Evolutionary conservation across 257 asterid genomes (phyloP).

Genomic region (Anisodus tanguticus): DNA sequence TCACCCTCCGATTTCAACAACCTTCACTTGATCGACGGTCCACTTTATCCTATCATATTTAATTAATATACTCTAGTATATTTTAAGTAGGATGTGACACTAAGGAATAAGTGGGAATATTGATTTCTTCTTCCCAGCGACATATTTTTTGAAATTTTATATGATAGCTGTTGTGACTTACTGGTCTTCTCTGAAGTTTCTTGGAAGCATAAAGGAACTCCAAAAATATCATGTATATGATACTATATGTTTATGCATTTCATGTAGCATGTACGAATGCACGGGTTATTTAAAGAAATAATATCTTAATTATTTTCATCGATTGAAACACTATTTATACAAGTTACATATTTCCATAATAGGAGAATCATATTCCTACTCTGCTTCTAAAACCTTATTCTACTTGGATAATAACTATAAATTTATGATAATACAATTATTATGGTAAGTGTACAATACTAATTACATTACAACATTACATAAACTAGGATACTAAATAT

Average conservation of each 20-base stretch:
- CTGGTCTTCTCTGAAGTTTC: constrained; percentile 21
- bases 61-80: constrained; percentile 27
- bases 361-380: no score
- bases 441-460: no score
- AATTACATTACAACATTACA: no score
- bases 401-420: no score
- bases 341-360: no score
- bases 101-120: constrained; percentile 44
- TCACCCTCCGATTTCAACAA: constrained; percentile 50
- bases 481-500: no score
- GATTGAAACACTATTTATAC: no score
- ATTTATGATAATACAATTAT: no score
- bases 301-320: no score
- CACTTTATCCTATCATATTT: background rate
- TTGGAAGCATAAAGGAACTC: background rate
- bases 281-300: background rate
- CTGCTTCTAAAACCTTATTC: no score
- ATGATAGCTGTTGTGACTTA: constrained; percentile 51
- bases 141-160: constrained; percentile 34
- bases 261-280: constrained; percentile 25
- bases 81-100: constrained; percentile 47
- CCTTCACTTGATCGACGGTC: constrained; percentile 43
- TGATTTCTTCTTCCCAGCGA: constrained; percentile 22
- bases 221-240: no score
- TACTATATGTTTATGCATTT: background rate